Percentiles rank a stretch among this genome's conserved stretches.
Conservation (phyloP, 1,139 yeast genomes). For the Yamadazyma spencermartinsiae region DNA sequence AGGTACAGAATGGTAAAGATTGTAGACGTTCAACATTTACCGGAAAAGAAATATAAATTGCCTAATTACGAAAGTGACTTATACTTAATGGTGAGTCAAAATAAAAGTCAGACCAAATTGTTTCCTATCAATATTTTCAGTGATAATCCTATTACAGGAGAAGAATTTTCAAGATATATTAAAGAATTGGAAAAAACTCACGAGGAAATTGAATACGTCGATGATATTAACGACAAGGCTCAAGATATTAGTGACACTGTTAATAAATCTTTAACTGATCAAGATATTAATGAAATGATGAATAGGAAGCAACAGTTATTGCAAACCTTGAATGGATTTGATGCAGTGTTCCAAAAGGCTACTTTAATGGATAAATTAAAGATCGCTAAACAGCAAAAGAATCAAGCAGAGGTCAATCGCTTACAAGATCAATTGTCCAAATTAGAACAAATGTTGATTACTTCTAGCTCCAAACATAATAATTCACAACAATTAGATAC, state of each 20-base stretch:
- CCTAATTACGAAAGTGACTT: constrained; percentile 58
- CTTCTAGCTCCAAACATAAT: constrained; percentile 22
- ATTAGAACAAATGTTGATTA: constrained; percentile 31
- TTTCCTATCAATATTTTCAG: constrained; percentile 78
- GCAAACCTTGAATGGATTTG: constrained; percentile 53
- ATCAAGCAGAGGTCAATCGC: constrained; percentile 50
- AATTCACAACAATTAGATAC: constrained; percentile 28
- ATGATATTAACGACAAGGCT: constrained; percentile 66
- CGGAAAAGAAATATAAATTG: constrained; percentile 59
- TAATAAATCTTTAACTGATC: constrained; percentile 65
- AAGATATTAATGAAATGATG: constrained; percentile 79
- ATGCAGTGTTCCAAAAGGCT: constrained; percentile 77
- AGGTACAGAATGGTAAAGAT: constrained; percentile 84
- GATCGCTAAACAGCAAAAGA: constrained; percentile 71
- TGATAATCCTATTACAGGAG: constrained; percentile 65
- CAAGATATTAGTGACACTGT: constrained; percentile 61
- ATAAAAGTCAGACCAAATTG: constrained; percentile 63
- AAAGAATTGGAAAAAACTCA: constrained; percentile 60
- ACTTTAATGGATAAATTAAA: constrained; percentile 71
- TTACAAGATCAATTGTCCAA: constrained; percentile 45
- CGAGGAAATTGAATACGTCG: constrained; percentile 60
- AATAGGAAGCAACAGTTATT: constrained; percentile 60
- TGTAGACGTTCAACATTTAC: constrained; percentile 54
- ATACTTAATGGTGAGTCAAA: constrained; percentile 66
- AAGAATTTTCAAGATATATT: constrained; percentile 73